Percentiles rank a stretch among this genome's conserved stretches.
Conservation (phyloP, 768 basidiomycete species). For the Phanerochaete sordida region DNA sequence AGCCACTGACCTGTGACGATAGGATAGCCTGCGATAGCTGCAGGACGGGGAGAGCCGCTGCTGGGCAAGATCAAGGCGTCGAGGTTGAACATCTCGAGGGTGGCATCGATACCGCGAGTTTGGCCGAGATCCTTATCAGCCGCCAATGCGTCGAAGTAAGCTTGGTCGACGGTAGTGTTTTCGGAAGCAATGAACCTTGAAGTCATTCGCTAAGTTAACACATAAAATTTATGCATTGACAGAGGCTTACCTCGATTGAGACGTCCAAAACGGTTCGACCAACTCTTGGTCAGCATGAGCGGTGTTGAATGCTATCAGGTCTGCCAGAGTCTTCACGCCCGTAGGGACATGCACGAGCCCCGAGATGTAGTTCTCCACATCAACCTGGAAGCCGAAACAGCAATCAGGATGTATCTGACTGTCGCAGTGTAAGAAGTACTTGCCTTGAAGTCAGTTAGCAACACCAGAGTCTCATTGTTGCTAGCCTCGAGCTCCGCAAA, state of each 20-base stretch:
- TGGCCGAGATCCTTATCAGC: constrained; percentile 25
- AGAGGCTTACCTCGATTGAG: too few relatives aligned
- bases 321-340: constrained; percentile 51
- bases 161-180: constrained; percentile 19
- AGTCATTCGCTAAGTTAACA: too few relatives aligned
- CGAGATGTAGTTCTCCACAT: constrained; percentile 47
- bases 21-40: constrained; percentile 61
- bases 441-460: constrained; percentile 60
- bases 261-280: constrained; percentile 29
- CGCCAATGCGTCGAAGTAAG: constrained; percentile 27
- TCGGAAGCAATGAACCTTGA: constrained; percentile 26
- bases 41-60: constrained; percentile 22
- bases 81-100: constrained; percentile 25
- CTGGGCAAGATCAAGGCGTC: constrained; percentile 31
- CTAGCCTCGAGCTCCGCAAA: constrained; percentile 44
- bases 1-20: constrained; percentile 54
- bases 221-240: too few relatives aligned
- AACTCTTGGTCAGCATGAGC: constrained; percentile 49
- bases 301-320: constrained; percentile 55
- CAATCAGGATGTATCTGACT: not conserved
- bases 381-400: constrained; percentile 40
- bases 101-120: constrained; percentile 29
- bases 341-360: constrained; percentile 49
- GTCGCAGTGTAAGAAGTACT: not conserved
- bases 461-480: constrained; percentile 49